These are phyloP conservation scores for Cryphonectria nitschkei DNA, from an alignment of 2,329 filamentous ascomycete species.

Conservation along the genomic window DNA sequence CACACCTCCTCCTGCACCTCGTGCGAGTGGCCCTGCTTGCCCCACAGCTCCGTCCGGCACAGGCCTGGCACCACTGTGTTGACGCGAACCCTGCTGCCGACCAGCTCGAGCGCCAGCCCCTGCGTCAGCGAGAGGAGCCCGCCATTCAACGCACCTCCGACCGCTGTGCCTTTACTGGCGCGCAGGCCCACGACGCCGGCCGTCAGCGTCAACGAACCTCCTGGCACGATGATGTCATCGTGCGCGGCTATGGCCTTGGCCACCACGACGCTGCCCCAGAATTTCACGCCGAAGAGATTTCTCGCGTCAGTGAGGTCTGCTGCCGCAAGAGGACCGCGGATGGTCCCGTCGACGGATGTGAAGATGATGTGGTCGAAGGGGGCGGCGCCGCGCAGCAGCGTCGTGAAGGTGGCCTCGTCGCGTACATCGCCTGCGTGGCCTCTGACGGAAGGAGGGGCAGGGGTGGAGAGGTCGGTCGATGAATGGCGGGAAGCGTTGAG, in stretches of 20 bases:
- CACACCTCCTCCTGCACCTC: constrained; percentile 36
- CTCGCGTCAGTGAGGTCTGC: constrained; percentile 40
- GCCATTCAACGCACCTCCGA: constrained; percentile 40
- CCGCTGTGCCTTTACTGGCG: constrained; percentile 42
- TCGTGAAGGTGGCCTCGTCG: constrained; percentile 40
- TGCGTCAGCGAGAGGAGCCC: constrained; percentile 37
- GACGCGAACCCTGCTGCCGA: constrained; percentile 36
- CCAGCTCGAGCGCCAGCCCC: constrained; percentile 36
- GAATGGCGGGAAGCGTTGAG: constrained; percentile 28
- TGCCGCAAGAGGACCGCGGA: constrained; percentile 41
- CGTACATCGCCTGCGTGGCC: constrained; percentile 41
- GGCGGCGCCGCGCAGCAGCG: constrained; percentile 37
- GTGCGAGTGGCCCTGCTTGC: constrained; percentile 36
- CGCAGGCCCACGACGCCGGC: constrained; percentile 41
- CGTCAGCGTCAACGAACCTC: constrained; percentile 44
- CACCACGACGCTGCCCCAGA: constrained; percentile 43
- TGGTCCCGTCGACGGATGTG: constrained; percentile 43
- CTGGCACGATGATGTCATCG: constrained; percentile 42
- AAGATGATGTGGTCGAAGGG: constrained; percentile 45
- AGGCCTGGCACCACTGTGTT: constrained; percentile 40
- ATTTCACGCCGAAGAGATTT: constrained; percentile 44
- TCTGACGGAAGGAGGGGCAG: constrained; percentile 27
- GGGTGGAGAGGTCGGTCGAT: neutral
- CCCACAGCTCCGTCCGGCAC: constrained; percentile 40
- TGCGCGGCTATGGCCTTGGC: constrained; percentile 43